Evolutionary conservation across 139 green algal species (phyloP).

Genomic region (Tetraselmis chui): DNA sequence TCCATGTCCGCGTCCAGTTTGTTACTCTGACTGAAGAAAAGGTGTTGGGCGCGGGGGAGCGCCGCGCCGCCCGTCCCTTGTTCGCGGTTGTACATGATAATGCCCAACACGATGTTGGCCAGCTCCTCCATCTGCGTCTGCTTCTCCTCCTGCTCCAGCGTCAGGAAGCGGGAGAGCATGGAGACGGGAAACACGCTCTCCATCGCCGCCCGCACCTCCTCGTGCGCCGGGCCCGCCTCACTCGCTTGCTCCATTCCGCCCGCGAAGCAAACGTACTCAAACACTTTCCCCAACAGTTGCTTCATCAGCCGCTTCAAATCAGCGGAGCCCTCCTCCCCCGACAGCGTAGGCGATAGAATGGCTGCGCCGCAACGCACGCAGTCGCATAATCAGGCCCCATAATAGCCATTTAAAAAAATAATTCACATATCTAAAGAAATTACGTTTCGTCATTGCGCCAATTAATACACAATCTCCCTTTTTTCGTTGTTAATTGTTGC

Average conservation of each 20-base stretch:
- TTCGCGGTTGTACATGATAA: slow-evolving; percentile 54
- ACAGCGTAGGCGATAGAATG: not conserved
- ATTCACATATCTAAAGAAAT: not conserved
- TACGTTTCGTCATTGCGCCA: no score
- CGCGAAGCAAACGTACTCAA: slow-evolving; percentile 30
- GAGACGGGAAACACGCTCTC: slow-evolving; percentile 55
- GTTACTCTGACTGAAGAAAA: no score
- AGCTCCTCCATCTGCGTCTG: slow-evolving; percentile 46
- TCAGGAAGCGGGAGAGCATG: slow-evolving; percentile 39
- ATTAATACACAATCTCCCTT: no score
- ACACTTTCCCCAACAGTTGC: slow-evolving; percentile 29
- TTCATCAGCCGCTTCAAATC: slow-evolving; percentile 28
- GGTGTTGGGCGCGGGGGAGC: no score
- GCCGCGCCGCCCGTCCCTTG: slow-evolving; percentile 24
- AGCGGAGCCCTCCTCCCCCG: slow-evolving; percentile 1
- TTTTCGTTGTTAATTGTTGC: no score
- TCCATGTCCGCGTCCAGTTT: no score
- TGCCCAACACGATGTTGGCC: slow-evolving; percentile 40
- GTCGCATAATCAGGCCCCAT: no score
- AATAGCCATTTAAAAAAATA: slow-evolving; percentile 1
- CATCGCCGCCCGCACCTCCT: slow-evolving; percentile 36
- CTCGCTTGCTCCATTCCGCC: slow-evolving; percentile 28
- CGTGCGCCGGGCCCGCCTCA: not conserved
- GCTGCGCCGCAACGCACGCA: slow-evolving; percentile 3
- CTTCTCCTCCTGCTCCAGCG: slow-evolving; percentile 29